Evolutionary conservation across 1,284 basidiomycete genomes (phyloP), one percentile per base, ranked within the genome.

Genomic region (Cryptococcus jaspeensis): DNA sequence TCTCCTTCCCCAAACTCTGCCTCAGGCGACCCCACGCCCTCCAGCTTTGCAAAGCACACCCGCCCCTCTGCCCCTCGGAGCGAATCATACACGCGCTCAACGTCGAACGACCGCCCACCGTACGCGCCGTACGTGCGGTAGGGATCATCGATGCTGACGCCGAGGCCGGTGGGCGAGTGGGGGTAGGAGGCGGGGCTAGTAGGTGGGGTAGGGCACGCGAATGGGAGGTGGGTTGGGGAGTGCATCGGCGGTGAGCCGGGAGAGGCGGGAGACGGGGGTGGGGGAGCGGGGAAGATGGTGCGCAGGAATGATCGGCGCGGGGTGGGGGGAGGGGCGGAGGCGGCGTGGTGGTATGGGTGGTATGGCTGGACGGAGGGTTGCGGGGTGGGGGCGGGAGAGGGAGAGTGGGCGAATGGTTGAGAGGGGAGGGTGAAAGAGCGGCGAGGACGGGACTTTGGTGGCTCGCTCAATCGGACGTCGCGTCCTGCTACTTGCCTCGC

Each of bases 21-120:
- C 11, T 32, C 32, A 5, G 20, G 45, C 23, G 45, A 47, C 11
- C 20, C 28, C 16, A 45, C 42, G n/a, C 44, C 52, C 41, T 53
- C 52, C 43, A 53, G 23, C 32, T 53, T 42, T 18, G 40, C 52
- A 47, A 53, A 53, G n/a, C 35, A 39, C 9, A 53, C 52, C 37
- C 43, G n/a, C 20, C 52, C 40, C 16, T 39, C n/a, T 15, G 35
- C 16, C 13, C 15, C 36, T 6, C 44, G 18, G 23, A 53, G 28
- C 28, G 23, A n/a, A 36, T 47, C 36, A 13, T 39, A 46, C 9
- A 53, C 52, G 39, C 36, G 35, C 15, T 53, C 52, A 3, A 44
- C 43, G 18, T 53, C 52, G 41, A 53, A 53, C 23, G n/a, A n/a
- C n/a, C n/a, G n/a, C n/a, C n/a, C n/a, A n/a, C 22, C 32, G 13